Evolutionary conservation across 768 basidiomycete genomes (phyloP), one percentile per base, ranked within the genome.

Genomic region (Calocybe indica): DNA sequence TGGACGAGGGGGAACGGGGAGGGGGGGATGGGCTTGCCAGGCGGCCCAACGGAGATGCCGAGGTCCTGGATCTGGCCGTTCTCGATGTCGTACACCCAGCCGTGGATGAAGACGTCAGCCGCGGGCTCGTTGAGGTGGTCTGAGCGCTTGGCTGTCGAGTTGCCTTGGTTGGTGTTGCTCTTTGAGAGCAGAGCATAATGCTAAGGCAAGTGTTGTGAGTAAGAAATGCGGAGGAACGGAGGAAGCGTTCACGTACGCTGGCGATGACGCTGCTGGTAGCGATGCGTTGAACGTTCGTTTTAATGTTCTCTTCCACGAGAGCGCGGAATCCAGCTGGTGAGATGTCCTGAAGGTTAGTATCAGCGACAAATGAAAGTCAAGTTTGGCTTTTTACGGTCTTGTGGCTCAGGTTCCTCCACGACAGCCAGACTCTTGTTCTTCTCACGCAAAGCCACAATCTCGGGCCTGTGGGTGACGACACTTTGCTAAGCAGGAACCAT

Each of bases 51-150:
- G 29, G 71, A 68, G 39, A 80, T 51, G 3, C 67, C 60, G 46
- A 85, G 60, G 53, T 82, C 77, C 33, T 59, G 58, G 41, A 83
- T 60, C 28, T 64, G 58, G 5, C 82, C 80, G 31, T 64, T 73
- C 52, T 73, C 74, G 48, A 82, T 66, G 45, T 81, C 74, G 49
- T 80, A 81, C 31, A 83, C 73, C 76, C 76, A 82, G 5, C 80
- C 81, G 38, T 83, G 79, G 5, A 83, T 58, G 51, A 62, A 69
- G 1, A 70, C 59, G 9, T 62, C 58, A 22, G 55, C 48, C 10
- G 50, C 29, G 5, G 60, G 46, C 31, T 48, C 55, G 7, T 37
- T 58, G 34, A 56, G 53, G 28, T 49, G 48, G 30, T 47, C 57
- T 33, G 51, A 40, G 36, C 55, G 48, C 34, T 51, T 51, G 14